Conservation (phyloP, 2,329 filamentous ascomycete species). For the Capronia epimyces region DNA sequence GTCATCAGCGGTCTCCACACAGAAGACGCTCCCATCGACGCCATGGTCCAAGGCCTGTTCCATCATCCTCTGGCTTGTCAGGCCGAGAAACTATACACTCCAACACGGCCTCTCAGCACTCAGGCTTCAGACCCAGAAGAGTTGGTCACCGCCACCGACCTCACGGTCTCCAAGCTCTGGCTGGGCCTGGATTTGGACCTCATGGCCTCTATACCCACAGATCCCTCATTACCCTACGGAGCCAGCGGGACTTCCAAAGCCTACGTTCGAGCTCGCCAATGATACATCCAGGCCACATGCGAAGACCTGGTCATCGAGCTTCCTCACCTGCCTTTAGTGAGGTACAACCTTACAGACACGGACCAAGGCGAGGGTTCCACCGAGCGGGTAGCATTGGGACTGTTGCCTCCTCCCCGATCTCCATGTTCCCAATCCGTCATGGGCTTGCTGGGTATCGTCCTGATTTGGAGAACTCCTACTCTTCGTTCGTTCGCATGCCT, state of each 20-base stretch:
- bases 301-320: conserved; percentile 8
- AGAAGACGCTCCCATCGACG: conserved; percentile 13
- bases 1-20: conserved; percentile 13
- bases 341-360: conserved; percentile 12
- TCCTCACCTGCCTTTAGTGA: conserved; percentile 25
- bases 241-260: conserved; percentile 20
- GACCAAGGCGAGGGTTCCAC: conserved; percentile 9
- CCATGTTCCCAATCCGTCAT: conserved; percentile 8
- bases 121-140: conserved; percentile 18
- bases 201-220: conserved; percentile 24
- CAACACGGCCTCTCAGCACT: conserved; percentile 15
- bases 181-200: conserved; percentile 3
- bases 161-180: conserved; percentile 6
- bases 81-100: conserved; percentile 22
- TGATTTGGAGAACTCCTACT: conserved; percentile 23
- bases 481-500: conserved; percentile 23
- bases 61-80: conserved; percentile 22
- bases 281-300: conserved; percentile 4
- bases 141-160: conserved; percentile 13
- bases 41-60: conserved; percentile 17
- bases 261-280: conserved; percentile 23
- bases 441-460: conserved; percentile 17
- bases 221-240: conserved; percentile 27
- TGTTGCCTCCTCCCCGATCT: conserved; percentile 25
- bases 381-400: conserved; percentile 21